Conservation (phyloP, 2,329 filamentous ascomycete genomes). For the Arthrobotrys entomopaga region DNA sequence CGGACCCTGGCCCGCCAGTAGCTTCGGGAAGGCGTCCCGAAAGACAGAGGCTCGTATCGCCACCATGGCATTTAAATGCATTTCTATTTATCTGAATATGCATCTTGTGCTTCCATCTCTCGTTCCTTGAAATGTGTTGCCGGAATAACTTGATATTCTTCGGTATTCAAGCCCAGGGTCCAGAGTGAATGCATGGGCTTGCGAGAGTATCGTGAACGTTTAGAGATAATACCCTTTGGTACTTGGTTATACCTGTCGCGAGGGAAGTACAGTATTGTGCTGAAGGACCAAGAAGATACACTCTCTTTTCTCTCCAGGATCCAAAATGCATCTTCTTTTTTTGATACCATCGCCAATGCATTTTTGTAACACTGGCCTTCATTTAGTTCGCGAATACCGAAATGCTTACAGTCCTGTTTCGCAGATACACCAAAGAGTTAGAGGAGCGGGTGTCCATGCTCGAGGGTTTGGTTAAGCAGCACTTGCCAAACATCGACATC, state of each 20-base stretch:
- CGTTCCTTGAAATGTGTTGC: conserved; percentile 53
- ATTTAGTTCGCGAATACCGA: conserved; percentile 56
- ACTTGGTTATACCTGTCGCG: conserved; percentile 40
- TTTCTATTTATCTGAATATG: conserved; percentile 16
- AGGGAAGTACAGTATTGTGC: conserved; percentile 25
- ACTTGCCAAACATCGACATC: conserved; percentile 48
- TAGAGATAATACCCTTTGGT: conserved; percentile 25
- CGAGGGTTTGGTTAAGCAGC: conserved; percentile 51
- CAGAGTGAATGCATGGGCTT: conserved; percentile 33
- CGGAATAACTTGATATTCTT: conserved; percentile 9
- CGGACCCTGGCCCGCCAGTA: conserved; percentile 36
- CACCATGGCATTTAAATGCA: conserved; percentile 18
- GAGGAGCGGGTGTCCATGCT: conserved; percentile 50
- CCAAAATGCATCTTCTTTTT: conserved; percentile 42
- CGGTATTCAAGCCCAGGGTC: conserved; percentile 1
- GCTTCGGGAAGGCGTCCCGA: conserved; percentile 55
- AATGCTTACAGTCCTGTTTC: conserved; percentile 50
- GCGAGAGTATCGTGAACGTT: conserved; percentile 47
- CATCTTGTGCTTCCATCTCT: conserved; percentile 46
- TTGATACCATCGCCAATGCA: conserved; percentile 49
- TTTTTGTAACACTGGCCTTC: conserved; percentile 12
- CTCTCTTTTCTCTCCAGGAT: conserved; percentile 16
- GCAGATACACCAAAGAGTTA: conserved; percentile 53
- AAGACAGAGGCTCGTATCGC: conserved; percentile 35
- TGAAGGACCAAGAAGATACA: conserved; percentile 36